Conservation (phyloP, 306 rosid species). For the Ceratonia siliqua region DNA sequence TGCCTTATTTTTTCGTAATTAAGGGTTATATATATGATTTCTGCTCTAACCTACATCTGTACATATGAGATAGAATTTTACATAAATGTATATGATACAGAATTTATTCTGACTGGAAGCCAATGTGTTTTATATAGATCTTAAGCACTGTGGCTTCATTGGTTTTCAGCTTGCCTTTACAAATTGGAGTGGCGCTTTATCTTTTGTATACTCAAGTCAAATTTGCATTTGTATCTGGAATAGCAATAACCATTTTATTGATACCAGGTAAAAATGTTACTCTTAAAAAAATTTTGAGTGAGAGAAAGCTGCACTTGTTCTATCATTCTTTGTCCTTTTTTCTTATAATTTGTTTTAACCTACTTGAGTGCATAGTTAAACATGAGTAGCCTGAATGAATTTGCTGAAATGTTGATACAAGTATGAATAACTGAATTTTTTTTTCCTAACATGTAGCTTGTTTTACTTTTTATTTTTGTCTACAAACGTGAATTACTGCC, state of each 20-base stretch:
- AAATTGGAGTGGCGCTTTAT: slow-evolving; percentile 88
- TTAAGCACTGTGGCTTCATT: slow-evolving; percentile 29
- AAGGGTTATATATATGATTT: background rate
- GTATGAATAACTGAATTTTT: slow-evolving; percentile 13
- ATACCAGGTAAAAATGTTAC: slow-evolving; percentile 76
- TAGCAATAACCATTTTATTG: slow-evolving; percentile 78
- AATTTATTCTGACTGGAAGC: background rate
- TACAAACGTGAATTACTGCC: background rate
- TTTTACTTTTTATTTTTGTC: background rate
- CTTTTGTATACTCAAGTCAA: slow-evolving; percentile 91
- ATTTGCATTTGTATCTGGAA: slow-evolving; percentile 88
- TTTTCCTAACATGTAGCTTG: background rate
- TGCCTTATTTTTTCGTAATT: background rate
- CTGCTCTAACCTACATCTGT: background rate
- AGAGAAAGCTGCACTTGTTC: background rate
- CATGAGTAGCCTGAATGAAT: slow-evolving; percentile 9
- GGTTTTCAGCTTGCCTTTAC: slow-evolving; percentile 91
- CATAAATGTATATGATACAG: background rate
- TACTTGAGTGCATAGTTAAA: slow-evolving; percentile 1
- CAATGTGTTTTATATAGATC: slow-evolving; percentile 13
- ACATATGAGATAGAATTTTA: background rate
- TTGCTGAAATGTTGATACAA: background rate
- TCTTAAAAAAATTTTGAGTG: background rate
- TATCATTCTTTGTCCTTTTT: background rate
- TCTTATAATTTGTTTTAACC: slow-evolving; percentile 17